Percentiles rank a stretch among this genome's conserved stretches.
Evolutionary conservation across 2,329 filamentous ascomycete genomes (phyloP).

Genomic region (Aspergillus viridinutans): DNA sequence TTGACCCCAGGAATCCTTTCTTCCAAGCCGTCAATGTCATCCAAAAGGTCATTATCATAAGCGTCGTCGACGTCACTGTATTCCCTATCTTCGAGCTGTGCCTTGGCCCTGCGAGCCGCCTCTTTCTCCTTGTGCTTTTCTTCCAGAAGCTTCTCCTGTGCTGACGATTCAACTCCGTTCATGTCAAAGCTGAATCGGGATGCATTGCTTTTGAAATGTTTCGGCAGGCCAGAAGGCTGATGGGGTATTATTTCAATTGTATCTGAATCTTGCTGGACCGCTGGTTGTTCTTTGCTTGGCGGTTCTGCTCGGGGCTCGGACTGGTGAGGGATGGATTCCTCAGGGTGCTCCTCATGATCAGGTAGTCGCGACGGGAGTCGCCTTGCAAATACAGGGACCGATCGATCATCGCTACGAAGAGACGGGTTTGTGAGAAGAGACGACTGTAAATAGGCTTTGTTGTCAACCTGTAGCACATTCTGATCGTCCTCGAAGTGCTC

Average conservation of each 20-base stretch:
- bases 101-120: constrained; percentile 37
- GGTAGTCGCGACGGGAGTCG: constrained; percentile 37
- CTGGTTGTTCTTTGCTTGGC: constrained; percentile 3
- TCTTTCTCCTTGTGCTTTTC: constrained; percentile 58
- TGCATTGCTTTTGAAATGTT: constrained; percentile 53
- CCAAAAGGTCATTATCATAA: constrained; percentile 42
- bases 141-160: constrained; percentile 59
- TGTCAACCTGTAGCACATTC: constrained; percentile 36
- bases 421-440: constrained; percentile 30
- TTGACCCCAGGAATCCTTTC: constrained; percentile 48
- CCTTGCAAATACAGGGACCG: constrained; percentile 43
- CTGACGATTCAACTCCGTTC: constrained; percentile 52
- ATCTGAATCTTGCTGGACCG: constrained; percentile 23
- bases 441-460: constrained; percentile 42
- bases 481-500: constrained; percentile 57
- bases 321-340: constrained; percentile 6
- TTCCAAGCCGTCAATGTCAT: constrained; percentile 43
- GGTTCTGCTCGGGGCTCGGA: constrained; percentile 5
- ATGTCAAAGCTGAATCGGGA: constrained; percentile 65
- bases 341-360: constrained; percentile 14
- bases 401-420: constrained; percentile 25
- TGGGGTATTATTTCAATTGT: constrained; percentile 28
- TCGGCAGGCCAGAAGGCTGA: constrained; percentile 36
- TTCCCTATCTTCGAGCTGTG: constrained; percentile 25
- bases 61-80: constrained; percentile 43